Evolutionary conservation across 306 rosid genomes (phyloP).

Genomic region (Rubus idaeus): DNA sequence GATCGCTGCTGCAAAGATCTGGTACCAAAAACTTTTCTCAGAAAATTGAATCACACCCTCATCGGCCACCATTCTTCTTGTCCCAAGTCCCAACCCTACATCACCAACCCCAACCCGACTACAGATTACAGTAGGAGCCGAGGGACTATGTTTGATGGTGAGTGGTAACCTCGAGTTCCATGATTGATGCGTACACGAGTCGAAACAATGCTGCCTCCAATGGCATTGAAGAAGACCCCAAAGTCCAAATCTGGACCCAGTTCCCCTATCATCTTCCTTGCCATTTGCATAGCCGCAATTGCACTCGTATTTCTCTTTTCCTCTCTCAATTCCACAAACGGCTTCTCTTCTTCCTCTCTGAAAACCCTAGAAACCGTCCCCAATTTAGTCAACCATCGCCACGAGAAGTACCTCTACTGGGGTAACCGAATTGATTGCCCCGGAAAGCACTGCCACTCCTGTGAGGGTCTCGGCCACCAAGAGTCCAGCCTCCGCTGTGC

Average conservation of each 20-base stretch:
- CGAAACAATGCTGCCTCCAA: conserved; percentile 18
- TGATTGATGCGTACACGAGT: too few relatives aligned
- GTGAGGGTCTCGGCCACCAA: conserved; percentile 94
- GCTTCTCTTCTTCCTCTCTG: conserved; percentile 22
- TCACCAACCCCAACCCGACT: too few relatives aligned
- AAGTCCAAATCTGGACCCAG: conserved; percentile 51
- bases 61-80: too few relatives aligned
- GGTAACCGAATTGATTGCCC: conserved; percentile 89
- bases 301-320: conserved; percentile 48
- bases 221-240: conserved; percentile 48
- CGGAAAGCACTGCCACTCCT: conserved; percentile 80
- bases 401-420: conserved; percentile 76
- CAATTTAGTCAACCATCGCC: conserved; percentile 18
- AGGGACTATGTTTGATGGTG: too few relatives aligned
- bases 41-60: too few relatives aligned
- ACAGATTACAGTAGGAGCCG: too few relatives aligned
- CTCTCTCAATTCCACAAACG: conserved; percentile 47
- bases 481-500: conserved; percentile 98
- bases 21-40: too few relatives aligned
- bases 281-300: conserved; percentile 35
- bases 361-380: conserved; percentile 14
- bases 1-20: too few relatives aligned
- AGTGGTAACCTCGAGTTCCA: too few relatives aligned
- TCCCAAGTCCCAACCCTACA: too few relatives aligned
- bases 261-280: conserved; percentile 44